Evolutionary conservation across 305 asterid genomes (phyloP), one percentile per base, ranked within the genome.

Genomic region (Rubia peregrina): DNA sequence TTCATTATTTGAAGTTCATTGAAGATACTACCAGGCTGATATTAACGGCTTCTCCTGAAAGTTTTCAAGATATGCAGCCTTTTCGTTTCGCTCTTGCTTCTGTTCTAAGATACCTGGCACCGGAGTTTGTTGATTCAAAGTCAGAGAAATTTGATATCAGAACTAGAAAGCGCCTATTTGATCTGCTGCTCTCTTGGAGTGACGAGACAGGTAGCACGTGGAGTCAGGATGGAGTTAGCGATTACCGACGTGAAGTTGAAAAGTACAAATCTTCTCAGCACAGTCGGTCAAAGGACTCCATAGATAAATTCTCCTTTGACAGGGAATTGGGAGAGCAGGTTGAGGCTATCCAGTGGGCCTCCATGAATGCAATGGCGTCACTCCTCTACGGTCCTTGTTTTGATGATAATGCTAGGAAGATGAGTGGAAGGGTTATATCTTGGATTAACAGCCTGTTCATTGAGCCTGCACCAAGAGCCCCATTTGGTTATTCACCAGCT

Each of bases 351-450:
- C 99, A 95, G 72, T 92, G 98, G 98, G 96, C 98, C 62, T 90
- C 98, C 75, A 92, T 95, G 99, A 90, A 92, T 77, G 99, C 99
- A 24, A 90, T 95, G 99, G 96, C 99, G 71, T 92, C 99, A 43
- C 87, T 95, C 62, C 80, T 95, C 68, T 95, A 92, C 60, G 99
- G 99, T 53, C 98, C 97, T 75, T 95, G 99, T 89, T 95, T 95
- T 83, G 99, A 95, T 80, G 99, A 95, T 81, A 92, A 86, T 59
- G 96, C 99, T 38, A 89, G 99, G 82, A 95, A 95, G 85, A 95
- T 95, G 99, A 89, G 99, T 84, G 99, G 99, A 48, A 87, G 97
- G 70, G 97, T 95, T 67, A 92, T 95, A 80, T 90, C 97, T 65
- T 95, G 99, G 99, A 95, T 95, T 81, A 92, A 95, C 77, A 95